Base-by-base conservation (phyloP, 495 filamentous ascomycete species). In the Penicillium pulvis region DNA sequence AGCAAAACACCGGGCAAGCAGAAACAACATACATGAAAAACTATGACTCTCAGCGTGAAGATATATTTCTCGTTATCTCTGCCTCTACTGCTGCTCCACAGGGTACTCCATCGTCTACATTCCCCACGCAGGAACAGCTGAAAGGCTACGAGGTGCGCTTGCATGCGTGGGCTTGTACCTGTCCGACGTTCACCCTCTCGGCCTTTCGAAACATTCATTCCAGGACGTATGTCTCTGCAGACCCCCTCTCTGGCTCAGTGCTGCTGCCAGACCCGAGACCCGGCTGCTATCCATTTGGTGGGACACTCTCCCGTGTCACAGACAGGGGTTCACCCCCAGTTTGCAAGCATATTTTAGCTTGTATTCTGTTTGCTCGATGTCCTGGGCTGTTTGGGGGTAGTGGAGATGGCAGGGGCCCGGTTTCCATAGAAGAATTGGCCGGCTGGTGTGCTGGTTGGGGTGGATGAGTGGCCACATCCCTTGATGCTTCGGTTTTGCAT, bases 271-370 rank as follows among this genome's bases (percentile, higher is more conserved):
- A 28, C 35, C 42, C 36, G 64, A 64, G 56, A 51, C 10, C 42
- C 7, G 17, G 44, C 35, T 20, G 28, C 24, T 75, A 74, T 54
- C 61, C 67, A 17, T 87, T 87, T 67, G 85, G 86, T 30, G 85
- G 84, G 2, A 67, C 78, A 20, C 67, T 79, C 39, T 65, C 63
- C 52, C 43, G 76, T 71, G 35, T 53, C 28, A 45, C 70, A 53
- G 64, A 78, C 57, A 56, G 56, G 55, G 57, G 45, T 46, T 71
- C 68, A 20, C 60, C 80, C 49, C 90, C 92, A 3, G 79, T 89
- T 33, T 98, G 93, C 68, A 97, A 97, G 74, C 93, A 98, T 72
- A 64, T 97, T 17, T 78, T 98, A 26, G 93, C 93, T 19, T 93
- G 90, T 73, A 65, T 93, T 49, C 64, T 98, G 60, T 86, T 79